Conservation (phyloP, 164 flowering plant species). For the Cinnamomum micranthum region DNA sequence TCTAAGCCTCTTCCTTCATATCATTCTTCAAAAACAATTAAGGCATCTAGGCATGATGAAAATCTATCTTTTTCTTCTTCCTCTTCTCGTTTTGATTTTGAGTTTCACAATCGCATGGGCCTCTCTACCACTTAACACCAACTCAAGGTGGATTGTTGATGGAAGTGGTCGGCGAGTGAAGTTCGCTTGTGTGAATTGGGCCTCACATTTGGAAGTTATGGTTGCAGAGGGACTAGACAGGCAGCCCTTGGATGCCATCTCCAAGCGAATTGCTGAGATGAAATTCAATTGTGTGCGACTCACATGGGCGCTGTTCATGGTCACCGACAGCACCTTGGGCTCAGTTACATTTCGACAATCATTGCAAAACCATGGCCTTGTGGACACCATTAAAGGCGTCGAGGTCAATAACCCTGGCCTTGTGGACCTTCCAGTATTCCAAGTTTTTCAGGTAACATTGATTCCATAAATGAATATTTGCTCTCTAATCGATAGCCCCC, state of each 20-base stretch:
- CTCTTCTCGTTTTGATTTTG: not conserved
- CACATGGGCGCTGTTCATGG: constrained; percentile 75
- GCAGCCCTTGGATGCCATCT: constrained; percentile 60
- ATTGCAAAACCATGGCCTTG: constrained; percentile 49
- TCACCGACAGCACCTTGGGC: constrained; percentile 53
- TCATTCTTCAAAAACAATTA: not conserved
- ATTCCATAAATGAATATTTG: not conserved
- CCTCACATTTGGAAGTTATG: constrained; percentile 58
- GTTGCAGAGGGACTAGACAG: constrained; percentile 91
- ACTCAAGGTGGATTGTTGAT: constrained; percentile 79
- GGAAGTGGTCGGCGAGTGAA: constrained; percentile 60
- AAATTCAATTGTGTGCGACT: constrained; percentile 88
- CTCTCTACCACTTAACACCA: constrained; percentile 49
- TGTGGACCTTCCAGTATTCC: constrained; percentile 57
- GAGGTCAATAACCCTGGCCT: constrained; percentile 65
- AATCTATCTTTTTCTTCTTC: not conserved
- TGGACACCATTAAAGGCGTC: constrained; percentile 55
- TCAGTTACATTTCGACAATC: constrained; percentile 64
- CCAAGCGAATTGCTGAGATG: constrained; percentile 42
- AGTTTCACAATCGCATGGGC: constrained; percentile 3
- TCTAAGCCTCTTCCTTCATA: not conserved
- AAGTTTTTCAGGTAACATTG: constrained; percentile 60
- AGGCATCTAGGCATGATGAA: not conserved
- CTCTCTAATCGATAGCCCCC: not conserved
- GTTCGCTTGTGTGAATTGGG: constrained; percentile 87